A percentile compares a stretch with the other conserved stretches of the same genome.
These are phyloP conservation scores for Epichloe aotearoae DNA, from an alignment of 2,329 filamentous ascomycete species.

Conservation along the genomic window DNA sequence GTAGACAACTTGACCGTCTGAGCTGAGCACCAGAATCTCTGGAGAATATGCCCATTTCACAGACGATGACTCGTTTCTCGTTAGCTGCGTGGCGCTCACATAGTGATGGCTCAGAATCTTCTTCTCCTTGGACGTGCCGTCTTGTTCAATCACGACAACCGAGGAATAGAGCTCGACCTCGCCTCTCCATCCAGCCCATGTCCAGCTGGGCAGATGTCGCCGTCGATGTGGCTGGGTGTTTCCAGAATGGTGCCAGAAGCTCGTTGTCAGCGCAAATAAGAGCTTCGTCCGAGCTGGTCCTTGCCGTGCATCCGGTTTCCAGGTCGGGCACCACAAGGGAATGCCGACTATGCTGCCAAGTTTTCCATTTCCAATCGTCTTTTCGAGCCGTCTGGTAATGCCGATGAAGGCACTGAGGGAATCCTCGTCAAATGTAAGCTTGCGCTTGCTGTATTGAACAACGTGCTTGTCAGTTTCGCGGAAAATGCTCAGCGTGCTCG, in stretches of 20 bases:
- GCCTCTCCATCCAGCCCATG: slow-evolving; percentile 24
- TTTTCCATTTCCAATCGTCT: slow-evolving; percentile 16
- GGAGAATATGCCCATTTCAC: slow-evolving; percentile 22
- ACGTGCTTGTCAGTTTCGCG: slow-evolving; percentile 22
- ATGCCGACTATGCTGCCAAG: slow-evolving; percentile 19
- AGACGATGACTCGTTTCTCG: slow-evolving; percentile 19
- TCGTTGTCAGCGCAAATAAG: slow-evolving; percentile 21
- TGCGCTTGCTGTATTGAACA: slow-evolving; percentile 17
- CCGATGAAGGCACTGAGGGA: slow-evolving; percentile 21
- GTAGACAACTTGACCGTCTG: slow-evolving; percentile 18
- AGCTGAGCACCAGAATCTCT: slow-evolving; percentile 16
- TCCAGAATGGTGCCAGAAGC: slow-evolving; percentile 24
- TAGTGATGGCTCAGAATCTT: slow-evolving; percentile 23
- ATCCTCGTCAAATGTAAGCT: slow-evolving; percentile 18
- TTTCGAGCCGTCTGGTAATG: slow-evolving; percentile 18
- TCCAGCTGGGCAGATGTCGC: slow-evolving; percentile 22
- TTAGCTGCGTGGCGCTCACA: slow-evolving; percentile 21
- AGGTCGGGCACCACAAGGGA: slow-evolving; percentile 16
- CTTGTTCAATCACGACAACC: slow-evolving; percentile 18
- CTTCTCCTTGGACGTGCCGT: slow-evolving; percentile 14
- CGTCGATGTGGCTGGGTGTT: slow-evolving; percentile 14
- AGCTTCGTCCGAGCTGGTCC: slow-evolving; percentile 17
- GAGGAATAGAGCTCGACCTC: slow-evolving; percentile 21
- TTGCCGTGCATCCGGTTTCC: slow-evolving; percentile 5
- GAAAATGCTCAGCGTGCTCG: slow-evolving; percentile 23